Evolutionary conservation across 2,329 filamentous ascomycete genomes (phyloP), one percentile per base, ranked within the genome.

Genomic region (Chrysosporium queenslandicum): DNA sequence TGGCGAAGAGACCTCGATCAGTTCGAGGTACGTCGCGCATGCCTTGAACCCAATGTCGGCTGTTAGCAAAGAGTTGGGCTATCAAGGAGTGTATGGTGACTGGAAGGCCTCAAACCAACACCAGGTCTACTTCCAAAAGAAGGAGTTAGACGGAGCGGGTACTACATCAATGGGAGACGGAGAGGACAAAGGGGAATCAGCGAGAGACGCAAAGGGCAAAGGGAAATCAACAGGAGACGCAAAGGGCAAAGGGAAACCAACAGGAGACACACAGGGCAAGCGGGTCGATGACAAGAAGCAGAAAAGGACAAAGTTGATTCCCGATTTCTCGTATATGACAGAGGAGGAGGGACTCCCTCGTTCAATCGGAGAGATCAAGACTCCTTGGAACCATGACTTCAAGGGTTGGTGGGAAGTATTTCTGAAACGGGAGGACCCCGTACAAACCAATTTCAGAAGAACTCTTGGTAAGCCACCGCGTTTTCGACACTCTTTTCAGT

Each of bases 1-100:
- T 60, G 56, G 53, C 1, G 49, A 55, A 29, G 53, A 53, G 12
- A 4, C 53, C 3, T 56, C 54, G 1, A 49, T 52, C 12, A 54
- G 52, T 45, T 36, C 32, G 20, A 51, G 52, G 41, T 56, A 7
- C 1, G 54, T 56, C 8, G 41, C 50, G 14, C 37, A 56, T 45
- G 46, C 43, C 5, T 29, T 56, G 2, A 46, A 54, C 25, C 42
- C 43, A 8, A 52, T 56, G 42, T 54, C 47, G 3, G 48, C 54
- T 34, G 48, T 56, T 25, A 42, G 52, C 14, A 51, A 49, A 18
- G 39, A 41, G 23, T 16, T 52, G 16, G 37, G 40, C 6, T 21
- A 41, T 45, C 23, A 36, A 2, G 46, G 46, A 18, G 42, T 50
- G 7, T 56, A 52, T 42, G 54, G 54, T 3, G 54, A 56, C 27